Base-by-base conservation (phyloP, 495 filamentous ascomycete genomes). In the Penicillium pancosmium region DNA sequence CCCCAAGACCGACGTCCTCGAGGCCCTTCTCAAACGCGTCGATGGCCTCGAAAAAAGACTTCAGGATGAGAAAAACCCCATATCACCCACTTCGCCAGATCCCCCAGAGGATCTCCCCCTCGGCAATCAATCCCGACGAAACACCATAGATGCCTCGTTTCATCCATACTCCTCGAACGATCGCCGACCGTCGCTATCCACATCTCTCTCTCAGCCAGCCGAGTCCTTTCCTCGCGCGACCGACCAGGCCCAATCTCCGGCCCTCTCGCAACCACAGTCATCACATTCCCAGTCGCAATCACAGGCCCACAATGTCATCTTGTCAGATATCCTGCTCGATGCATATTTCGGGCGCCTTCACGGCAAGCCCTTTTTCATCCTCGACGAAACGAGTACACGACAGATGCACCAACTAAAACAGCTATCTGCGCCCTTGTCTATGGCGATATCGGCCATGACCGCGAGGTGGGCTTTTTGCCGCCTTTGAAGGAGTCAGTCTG, bases 1-100 rank as follows among this genome's bases (percentile, higher is more conserved):
- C 4, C 91, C 91, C 1, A 95, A 95, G 69, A 93, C 90, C 18
- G 91, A 95, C 67, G 90, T 93, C 3, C 78, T 95, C 21, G 91
- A 95, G 68, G 91, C 91, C 6, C 75, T 95, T 19, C 64, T 93
- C 55, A 95, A 92, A 68, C 80, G 91, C 25, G 90, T 95, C 10
- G 91, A 93, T 68, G 90, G 90, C 0, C 77, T 95, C 50, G 91
- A 95, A 65, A 91, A 87, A 61, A 83, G 85, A 50, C 76, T 95
- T 47, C 90, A 91, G 67, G 86, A 90, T 59, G 79, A 83, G 59
- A 84, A 82, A 44, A 84, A 83, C 57, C 69, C 77, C 9, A 78
- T 79, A 18, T 80, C 78, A 25, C 71, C 80, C 41, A 76, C 76
- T 21, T 79, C 77, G 18, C 68, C 78, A 4, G 65, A 62, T 8